phyloP scores from a whole-genome alignment of 148 eudicot species.

The Beta vulgaris region DNA sequence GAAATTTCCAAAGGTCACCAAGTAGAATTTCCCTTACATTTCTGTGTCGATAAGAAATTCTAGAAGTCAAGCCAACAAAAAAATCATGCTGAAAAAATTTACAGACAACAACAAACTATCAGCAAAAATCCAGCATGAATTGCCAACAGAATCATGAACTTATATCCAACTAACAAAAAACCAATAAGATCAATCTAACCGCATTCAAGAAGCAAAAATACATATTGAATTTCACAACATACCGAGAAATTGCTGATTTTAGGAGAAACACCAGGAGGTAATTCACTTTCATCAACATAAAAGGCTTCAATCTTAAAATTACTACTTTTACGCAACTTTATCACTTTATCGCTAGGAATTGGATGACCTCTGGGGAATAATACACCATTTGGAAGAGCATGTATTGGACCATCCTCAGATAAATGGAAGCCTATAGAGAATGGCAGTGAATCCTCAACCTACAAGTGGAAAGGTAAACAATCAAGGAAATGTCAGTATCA shows the following conservation, averaged over 20 bases:
- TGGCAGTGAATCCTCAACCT: constrained; percentile 86
- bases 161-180: not conserved
- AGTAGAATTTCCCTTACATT: too few relatives aligned
- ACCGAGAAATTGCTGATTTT: constrained; percentile 64
- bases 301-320: constrained; percentile 62
- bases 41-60: too few relatives aligned
- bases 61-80: too few relatives aligned
- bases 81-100: not conserved
- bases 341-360: constrained; percentile 75
- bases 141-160: not conserved
- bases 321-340: constrained; percentile 50
- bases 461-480: constrained; percentile 27
- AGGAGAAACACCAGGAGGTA: constrained; percentile 66
- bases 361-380: constrained; percentile 73
- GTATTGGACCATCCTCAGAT: constrained; percentile 47
- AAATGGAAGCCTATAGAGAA: constrained; percentile 64
- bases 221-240: not conserved
- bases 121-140: not conserved
- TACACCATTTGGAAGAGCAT: constrained; percentile 38
- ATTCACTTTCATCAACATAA: constrained; percentile 54
- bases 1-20: too few relatives aligned
- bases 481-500: not conserved
- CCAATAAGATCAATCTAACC: not conserved
- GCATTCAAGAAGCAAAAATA: not conserved
- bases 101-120: not conserved